phyloP scores from a whole-genome alignment of 495 filamentous ascomycete genomes.

The Penicillium odoratum region DNA sequence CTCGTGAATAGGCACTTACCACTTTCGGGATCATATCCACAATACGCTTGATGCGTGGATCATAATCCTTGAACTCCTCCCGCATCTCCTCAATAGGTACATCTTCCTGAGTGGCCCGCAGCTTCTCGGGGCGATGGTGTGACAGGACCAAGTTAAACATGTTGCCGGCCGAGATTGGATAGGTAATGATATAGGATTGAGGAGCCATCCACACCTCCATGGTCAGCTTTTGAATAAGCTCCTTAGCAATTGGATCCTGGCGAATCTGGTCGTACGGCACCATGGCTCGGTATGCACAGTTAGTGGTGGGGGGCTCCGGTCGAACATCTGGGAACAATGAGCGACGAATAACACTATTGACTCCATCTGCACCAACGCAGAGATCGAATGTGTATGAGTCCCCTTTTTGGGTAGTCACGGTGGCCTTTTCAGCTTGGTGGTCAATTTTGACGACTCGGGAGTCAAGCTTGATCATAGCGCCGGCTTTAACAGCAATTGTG shows the following conservation, averaged over 20 bases:
- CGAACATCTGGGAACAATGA: conserved; percentile 36
- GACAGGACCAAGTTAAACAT: conserved; percentile 50
- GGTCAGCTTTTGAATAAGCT: conserved; percentile 36
- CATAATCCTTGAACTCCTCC: conserved; percentile 26
- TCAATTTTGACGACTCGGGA: conserved; percentile 32
- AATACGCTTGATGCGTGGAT: conserved; percentile 23
- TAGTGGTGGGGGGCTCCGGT: conserved; percentile 38
- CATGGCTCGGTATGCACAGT: conserved; percentile 42
- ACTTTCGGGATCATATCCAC: conserved; percentile 23
- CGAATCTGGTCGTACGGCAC: conserved; percentile 39
- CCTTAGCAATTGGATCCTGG: conserved; percentile 36
- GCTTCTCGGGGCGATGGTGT: conserved; percentile 30
- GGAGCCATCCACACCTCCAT: conserved; percentile 48
- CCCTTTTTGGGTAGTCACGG: conserved; percentile 34
- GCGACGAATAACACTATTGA: conserved; percentile 37
- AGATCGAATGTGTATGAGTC: conserved; percentile 36
- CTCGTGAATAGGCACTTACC: conserved; percentile 10
- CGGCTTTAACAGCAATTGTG: conserved; percentile 30
- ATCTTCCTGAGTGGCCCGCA: conserved; percentile 21
- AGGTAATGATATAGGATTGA: conserved; percentile 42
- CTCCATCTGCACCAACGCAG: conserved; percentile 42
- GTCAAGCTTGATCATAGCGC: conserved; percentile 34
- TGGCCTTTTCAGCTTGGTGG: conserved; percentile 24
- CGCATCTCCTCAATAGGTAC: conserved; percentile 35
- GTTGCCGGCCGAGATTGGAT: conserved; percentile 44